Evolutionary conservation across 345 rosid species (phyloP).

Genomic region (Sisymbrium irio): DNA sequence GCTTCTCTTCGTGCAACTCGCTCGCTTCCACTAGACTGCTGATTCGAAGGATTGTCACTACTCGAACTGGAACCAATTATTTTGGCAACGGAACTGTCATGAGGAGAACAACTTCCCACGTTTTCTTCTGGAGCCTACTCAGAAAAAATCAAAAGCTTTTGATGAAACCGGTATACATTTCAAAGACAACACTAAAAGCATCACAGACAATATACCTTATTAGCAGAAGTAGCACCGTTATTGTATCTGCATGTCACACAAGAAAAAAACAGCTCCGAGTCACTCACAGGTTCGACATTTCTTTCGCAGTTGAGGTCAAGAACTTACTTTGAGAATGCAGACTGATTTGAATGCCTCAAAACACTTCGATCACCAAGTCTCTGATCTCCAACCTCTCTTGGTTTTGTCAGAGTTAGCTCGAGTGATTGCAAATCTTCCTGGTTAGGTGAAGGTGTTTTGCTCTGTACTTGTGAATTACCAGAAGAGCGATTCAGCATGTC

Average conservation of each 20-base stretch:
- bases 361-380: conserved; percentile 45
- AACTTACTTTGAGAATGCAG: conserved; percentile 77
- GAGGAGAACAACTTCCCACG: conserved; percentile 57
- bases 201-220: conserved; percentile 47
- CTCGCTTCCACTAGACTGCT: conserved; percentile 47
- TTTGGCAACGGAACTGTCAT: conserved; percentile 46
- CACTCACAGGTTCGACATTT: background rate
- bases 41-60: conserved; percentile 40
- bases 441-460: conserved; percentile 34
- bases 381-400: conserved; percentile 38
- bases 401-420: conserved; percentile 46
- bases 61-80: conserved; percentile 46
- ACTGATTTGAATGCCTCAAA: conserved; percentile 62
- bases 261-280: background rate
- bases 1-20: conserved; percentile 55
- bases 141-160: background rate
- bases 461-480: conserved; percentile 36
- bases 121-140: conserved; percentile 48
- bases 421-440: conserved; percentile 43
- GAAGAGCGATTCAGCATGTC: conserved; percentile 37
- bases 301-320: conserved; percentile 2
- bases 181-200: background rate
- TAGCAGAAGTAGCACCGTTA: conserved; percentile 36
- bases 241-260: too few species aligned
- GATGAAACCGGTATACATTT: background rate